These are phyloP conservation scores for Coemansia sp. DNA, from an alignment of 192 early-diverging fungal species.

Conservation along the genomic window DNA sequence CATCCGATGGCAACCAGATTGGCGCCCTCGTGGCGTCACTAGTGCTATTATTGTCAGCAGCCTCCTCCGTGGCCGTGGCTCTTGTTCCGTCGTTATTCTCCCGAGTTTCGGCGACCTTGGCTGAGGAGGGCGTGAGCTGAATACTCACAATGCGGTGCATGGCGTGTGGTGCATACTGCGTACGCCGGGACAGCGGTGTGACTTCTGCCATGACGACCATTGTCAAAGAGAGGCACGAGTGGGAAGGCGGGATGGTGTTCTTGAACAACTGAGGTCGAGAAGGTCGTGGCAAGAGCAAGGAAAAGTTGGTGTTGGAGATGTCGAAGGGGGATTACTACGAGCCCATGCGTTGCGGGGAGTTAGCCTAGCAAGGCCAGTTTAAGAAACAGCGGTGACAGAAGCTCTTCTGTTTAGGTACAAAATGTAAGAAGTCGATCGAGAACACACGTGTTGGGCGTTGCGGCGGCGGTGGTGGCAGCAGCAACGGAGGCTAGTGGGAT, in stretches of 20 bases:
- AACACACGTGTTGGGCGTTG: neutral
- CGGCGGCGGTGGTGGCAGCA: no score
- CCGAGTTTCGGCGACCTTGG: neutral
- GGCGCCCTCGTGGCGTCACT: neutral
- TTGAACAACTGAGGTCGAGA: neutral
- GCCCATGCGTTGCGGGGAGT: constrained; percentile 12
- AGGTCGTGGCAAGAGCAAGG: neutral
- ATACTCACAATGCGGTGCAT: constrained; percentile 16
- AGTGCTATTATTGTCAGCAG: neutral
- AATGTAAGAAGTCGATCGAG: neutral
- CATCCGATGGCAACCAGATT: constrained; percentile 38
- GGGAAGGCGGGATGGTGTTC: no score
- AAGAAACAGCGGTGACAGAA: neutral
- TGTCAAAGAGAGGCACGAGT: neutral
- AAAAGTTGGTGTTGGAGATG: neutral
- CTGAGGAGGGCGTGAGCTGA: constrained; percentile 1
- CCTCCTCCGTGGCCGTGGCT: neutral
- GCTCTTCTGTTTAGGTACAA: neutral
- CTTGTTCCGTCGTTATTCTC: neutral
- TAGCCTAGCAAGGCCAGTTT: constrained; percentile 5
- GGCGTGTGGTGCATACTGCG: constrained; percentile 2
- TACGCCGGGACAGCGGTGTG: constrained; percentile 1
- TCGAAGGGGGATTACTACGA: constrained; percentile 21
- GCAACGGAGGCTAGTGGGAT: no score
- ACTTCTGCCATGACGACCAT: constrained; percentile 1